Base-by-base conservation (phyloP, 352 stramenopile species). In the Globisporangium cederbergense region DNA sequence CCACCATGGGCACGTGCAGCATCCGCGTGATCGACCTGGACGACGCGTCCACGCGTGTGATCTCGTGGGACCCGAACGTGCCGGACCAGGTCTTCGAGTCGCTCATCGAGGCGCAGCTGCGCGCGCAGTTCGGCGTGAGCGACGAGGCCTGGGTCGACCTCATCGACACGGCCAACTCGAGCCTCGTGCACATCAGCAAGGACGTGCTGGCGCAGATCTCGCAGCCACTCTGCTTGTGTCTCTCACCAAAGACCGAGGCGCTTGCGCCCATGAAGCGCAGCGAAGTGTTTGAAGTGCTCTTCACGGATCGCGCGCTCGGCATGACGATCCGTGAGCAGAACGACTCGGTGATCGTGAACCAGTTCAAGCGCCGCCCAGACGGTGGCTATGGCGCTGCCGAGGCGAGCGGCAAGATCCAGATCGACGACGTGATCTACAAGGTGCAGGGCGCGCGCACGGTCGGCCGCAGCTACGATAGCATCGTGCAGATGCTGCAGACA, bases 141-240 rank as follows among this genome's bases (percentile, higher is more conserved):
- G 86, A 94, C 72, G 86, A 94, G 62, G 83, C 86, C 18, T 94
- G 86, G 86, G 86, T 94, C 32, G 86, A 94, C 71, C 81, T 94
- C 58, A 91, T 94, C 66, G 86, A 94, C 65, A 80, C 79, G 49
- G 76, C 79, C 62, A 92, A 91, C 69, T 89, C 81, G 57, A 89
- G 81, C 58, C 81, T 91, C 64, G 86, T 94, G 28, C 78, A 90
- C 66, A 94, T 94, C 63, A 89, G 73, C 67, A 94, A 94, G 64
- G 77, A 87, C 42, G 81, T 86, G 20, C 68, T 93, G 36, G 75
- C 72, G 34, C 74, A 71, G 40, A 65, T 79, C 32, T 58, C 75
- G 28, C 74, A 86, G 65, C 74, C 86, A 61, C 74, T 95, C n/a
- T 92, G 85, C 58, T 71, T 95, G 8, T 92, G 82, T 49, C 76